Conservation (phyloP, 345 rosid species). For the Eucalyptus grandis region DNA sequence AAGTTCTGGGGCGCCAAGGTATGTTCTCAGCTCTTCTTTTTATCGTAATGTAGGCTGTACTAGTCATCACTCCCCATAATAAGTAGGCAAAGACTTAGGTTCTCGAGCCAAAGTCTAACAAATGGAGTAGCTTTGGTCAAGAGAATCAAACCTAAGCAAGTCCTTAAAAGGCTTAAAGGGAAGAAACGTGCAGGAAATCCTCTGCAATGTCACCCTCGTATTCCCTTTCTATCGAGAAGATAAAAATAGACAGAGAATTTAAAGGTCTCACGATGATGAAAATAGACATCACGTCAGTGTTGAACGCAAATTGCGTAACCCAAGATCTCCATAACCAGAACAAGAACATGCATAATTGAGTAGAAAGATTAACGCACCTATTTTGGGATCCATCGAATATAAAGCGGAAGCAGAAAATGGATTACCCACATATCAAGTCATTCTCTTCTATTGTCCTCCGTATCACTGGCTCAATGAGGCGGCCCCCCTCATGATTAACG, state of each 20-base stretch:
- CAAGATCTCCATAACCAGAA: too few species aligned
- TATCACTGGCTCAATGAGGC: too few species aligned
- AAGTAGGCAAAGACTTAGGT: background rate
- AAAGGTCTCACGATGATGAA: accelerated
- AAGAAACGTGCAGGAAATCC: accelerated
- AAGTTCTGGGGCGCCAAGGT: background rate
- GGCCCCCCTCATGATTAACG: too few species aligned
- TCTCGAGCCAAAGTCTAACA: background rate
- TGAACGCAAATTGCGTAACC: too few species aligned
- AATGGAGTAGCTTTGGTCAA: background rate
- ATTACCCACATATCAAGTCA: too few species aligned
- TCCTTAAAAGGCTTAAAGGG: accelerated
- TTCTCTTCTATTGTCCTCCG: too few species aligned
- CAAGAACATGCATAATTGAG: too few species aligned
- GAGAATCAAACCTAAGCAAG: too few species aligned
- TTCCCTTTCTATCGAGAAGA: accelerated
- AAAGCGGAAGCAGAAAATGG: too few species aligned
- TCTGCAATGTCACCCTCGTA: accelerated
- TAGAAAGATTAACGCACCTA: too few species aligned
- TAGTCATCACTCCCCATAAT: background rate
- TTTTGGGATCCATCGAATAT: too few species aligned
- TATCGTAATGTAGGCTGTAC: background rate
- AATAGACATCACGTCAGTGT: too few species aligned
- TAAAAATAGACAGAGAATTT: accelerated
- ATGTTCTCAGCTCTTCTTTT: background rate